Evolutionary conservation across 164 flowering plant genomes (phyloP).

Genomic region (Magnolia kwangsiensis): DNA sequence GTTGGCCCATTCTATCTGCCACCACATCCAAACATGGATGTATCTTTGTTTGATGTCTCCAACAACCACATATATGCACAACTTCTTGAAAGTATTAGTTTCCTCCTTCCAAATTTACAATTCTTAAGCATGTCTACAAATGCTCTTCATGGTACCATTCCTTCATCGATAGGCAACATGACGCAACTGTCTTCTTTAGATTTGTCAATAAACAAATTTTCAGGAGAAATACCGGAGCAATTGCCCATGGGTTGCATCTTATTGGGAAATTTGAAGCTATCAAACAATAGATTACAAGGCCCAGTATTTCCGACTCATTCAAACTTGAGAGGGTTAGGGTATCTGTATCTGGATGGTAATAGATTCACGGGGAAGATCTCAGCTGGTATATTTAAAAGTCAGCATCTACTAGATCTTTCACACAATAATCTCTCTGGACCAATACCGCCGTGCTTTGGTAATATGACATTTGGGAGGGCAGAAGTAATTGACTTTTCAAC

Average conservation of each 20-base stretch:
- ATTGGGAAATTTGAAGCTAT: neutral
- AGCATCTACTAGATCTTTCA: too few relatives aligned
- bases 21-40: neutral
- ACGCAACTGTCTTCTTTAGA: slow-evolving; percentile 3
- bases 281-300: too few relatives aligned
- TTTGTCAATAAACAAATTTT: slow-evolving; percentile 20
- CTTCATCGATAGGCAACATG: slow-evolving; percentile 17
- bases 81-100: neutral
- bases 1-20: neutral
- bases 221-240: slow-evolving; percentile 17
- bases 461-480: too few relatives aligned
- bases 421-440: too few relatives aligned
- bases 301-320: neutral
- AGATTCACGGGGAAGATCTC: too few relatives aligned
- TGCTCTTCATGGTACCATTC: neutral
- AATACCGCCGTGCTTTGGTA: too few relatives aligned
- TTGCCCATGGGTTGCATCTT: slow-evolving; percentile 6
- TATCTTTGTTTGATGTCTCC: neutral
- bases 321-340: too few relatives aligned
- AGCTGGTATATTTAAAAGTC: too few relatives aligned
- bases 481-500: too few relatives aligned
- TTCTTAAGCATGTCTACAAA: slow-evolving; percentile 7
- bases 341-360: too few relatives aligned
- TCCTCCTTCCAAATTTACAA: neutral
- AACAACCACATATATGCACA: too few relatives aligned